Evolutionary conservation across 2,329 filamentous ascomycete species (phyloP), one percentile per base, ranked within the genome.

Genomic region (Fusarium sp.): DNA sequence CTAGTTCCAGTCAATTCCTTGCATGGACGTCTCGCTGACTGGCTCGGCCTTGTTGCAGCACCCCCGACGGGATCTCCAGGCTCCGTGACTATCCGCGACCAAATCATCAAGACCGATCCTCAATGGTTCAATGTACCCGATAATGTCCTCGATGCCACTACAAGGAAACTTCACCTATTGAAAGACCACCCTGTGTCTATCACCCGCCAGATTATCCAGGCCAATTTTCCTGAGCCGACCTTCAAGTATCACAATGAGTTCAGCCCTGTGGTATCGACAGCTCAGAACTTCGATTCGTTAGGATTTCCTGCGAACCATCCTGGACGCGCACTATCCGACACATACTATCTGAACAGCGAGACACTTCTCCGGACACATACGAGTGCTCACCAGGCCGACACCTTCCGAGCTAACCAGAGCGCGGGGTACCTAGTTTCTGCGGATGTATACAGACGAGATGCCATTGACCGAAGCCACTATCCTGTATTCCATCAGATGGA

Each of bases 401-500:
- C 93, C 66, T 94, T 98, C 86, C 86, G 91, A 73, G 86, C 88
- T 65, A 90, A 94, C 82, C 83, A 88, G 60, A 92, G 88, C 75
- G 88, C 91, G 41, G 96, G 95, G 6, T 99, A 94, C 80, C 92
- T 97, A 38, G 93, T 99, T 79, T 93, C 92, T 65, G 96, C 95
- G 29, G 96, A 99, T 80, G 96, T 99, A 22, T 99, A 98, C 82
- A 90, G 96, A 46, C 89, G 96, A 72, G 96, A 99, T 88, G 95
- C 95, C 62, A 92, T 99, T 78, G 96, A 99, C 82, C 90, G 93
- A 62, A 96, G 92, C 75, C 96, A 99, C 83, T 98, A 98, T 82
- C 96, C 96, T 1, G 90, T 97, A 65, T 99, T 99, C 82, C 96
- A 99, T 83, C 96, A 99, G 84, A 98, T 98, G 95, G 96, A 99